Evolutionary conservation across 2,329 filamentous ascomycete genomes (phyloP), one percentile per base, ranked within the genome.

Genomic region (Cladorrhinum sp.): DNA sequence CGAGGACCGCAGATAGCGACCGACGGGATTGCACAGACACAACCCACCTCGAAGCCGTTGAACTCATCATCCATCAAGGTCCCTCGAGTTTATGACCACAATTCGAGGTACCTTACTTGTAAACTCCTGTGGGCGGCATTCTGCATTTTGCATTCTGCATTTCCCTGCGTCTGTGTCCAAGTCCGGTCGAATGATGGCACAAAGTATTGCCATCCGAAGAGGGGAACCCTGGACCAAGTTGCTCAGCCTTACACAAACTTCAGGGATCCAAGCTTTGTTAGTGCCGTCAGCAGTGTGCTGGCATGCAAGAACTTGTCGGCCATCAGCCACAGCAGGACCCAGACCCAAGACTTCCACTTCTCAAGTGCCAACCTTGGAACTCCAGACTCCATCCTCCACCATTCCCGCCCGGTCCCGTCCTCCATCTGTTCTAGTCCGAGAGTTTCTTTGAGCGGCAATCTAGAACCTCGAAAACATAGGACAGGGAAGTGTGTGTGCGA

Each of bases 201-300:
- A 42, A 42, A 42, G 36, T 42, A 42, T 42, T 42, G 36, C 14
- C 10, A 42, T 42, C n/a, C n/a, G 42, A 46, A 16, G 16, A 16
- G 18, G 42, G 42, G 42, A 16, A 46, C 12, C 42, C 42, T 46
- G 42, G 42, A 21, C 42, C 3, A 46, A 26, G 24, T 42, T 57
- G 55, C 61, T 65, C 63, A 65, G 63, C 63, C 63, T 63, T 65
- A 65, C 28, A 58, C 50, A 21, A 46, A 20, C 53, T 50, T 39
- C 51, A 20, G 10, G 42, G 18, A 46, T 46, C 52, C 51, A 62
- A 65, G 55, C 61, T 52, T 48, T 63, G 54, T 62, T 66, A 66
- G 66, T 62, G 60, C 54, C 57, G 60, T 67, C 62, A 65, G 60
- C 64, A 36, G 60, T 58, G 57, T 64, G 61, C 66, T 68, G 64